phyloP scores from a whole-genome alignment of 805 yeast species.

The Sugiyamaella floridensis region DNA sequence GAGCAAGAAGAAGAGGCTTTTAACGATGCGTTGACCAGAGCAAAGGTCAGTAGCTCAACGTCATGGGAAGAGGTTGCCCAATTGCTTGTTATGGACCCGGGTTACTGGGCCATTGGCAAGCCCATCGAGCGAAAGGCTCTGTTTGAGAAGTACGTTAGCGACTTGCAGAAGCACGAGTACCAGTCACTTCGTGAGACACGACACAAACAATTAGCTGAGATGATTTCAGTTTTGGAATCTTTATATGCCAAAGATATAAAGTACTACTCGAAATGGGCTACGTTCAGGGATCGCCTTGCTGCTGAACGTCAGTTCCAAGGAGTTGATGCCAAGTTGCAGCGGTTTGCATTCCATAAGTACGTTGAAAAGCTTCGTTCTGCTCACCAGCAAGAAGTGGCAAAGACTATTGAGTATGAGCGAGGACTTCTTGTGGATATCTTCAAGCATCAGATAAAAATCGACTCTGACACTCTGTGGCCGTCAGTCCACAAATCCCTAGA shows the following conservation, averaged over 20 bases:
- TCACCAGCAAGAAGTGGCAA: constrained; percentile 24
- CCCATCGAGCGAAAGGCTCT: constrained; percentile 51
- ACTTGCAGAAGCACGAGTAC: constrained; percentile 27
- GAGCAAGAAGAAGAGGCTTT: constrained; percentile 43
- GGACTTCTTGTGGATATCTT: constrained; percentile 13
- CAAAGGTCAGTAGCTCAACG: constrained; percentile 66
- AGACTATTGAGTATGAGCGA: constrained; percentile 21
- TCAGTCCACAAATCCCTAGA: constrained; percentile 26
- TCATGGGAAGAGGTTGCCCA: constrained; percentile 62
- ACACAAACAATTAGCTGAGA: constrained; percentile 47
- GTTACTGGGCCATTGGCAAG: constrained; percentile 63
- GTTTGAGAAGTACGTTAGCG: constrained; percentile 54
- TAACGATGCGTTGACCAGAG: constrained; percentile 44
- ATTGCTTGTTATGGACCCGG: constrained; percentile 47
- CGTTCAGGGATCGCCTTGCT: constrained; percentile 44
- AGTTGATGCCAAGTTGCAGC: constrained; percentile 42
- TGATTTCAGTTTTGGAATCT: constrained; percentile 40
- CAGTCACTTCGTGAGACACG: constrained; percentile 41
- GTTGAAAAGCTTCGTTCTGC: constrained; percentile 33
- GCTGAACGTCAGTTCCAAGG: constrained; percentile 63
- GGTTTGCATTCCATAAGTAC: constrained; percentile 47
- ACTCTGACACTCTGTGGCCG: constrained; percentile 35
- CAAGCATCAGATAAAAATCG: constrained; percentile 8
- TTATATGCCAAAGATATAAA: constrained; percentile 42
- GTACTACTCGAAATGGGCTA: constrained; percentile 58